Evolutionary conservation across 2,329 filamentous ascomycete species (phyloP).

Genomic region (Colletotrichum sp.): DNA sequence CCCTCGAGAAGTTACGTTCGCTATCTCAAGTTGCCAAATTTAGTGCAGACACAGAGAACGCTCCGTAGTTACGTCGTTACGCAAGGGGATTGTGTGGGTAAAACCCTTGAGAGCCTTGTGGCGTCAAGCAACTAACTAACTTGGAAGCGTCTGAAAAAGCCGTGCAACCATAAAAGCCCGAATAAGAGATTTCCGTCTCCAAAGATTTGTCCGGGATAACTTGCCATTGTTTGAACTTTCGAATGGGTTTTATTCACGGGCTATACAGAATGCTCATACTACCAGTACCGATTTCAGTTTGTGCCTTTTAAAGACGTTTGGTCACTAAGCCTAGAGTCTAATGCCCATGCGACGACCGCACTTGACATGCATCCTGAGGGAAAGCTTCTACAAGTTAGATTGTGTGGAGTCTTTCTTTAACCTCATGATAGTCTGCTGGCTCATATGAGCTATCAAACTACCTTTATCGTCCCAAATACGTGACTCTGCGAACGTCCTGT

Average conservation of each 20-base stretch:
- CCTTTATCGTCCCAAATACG: not conserved
- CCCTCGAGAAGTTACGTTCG: not conserved
- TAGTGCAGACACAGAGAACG: not conserved
- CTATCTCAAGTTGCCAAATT: not conserved
- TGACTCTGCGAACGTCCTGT: not conserved
- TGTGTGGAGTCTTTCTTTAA: not conserved
- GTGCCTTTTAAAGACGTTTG: not conserved
- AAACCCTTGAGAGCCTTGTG: not conserved
- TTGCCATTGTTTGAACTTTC: not conserved
- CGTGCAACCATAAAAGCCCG: not conserved
- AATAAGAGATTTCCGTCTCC: too few relatives aligned
- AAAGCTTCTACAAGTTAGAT: not conserved
- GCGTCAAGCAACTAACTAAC: not conserved
- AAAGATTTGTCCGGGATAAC: rapidly evolving
- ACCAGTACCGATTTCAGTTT: rapidly evolving
- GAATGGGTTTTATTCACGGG: rapidly evolving
- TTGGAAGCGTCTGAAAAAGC: not conserved
- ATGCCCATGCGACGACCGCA: not conserved
- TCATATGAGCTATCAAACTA: not conserved
- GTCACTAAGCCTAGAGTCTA: not conserved
- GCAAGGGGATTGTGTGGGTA: not conserved
- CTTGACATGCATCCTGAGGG: not conserved
- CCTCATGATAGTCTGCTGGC: not conserved
- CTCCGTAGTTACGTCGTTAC: not conserved
- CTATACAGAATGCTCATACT: not conserved